Evolutionary conservation across 139 green algal genomes (phyloP).

Genomic region (Tetratostichococcus sp.): DNA sequence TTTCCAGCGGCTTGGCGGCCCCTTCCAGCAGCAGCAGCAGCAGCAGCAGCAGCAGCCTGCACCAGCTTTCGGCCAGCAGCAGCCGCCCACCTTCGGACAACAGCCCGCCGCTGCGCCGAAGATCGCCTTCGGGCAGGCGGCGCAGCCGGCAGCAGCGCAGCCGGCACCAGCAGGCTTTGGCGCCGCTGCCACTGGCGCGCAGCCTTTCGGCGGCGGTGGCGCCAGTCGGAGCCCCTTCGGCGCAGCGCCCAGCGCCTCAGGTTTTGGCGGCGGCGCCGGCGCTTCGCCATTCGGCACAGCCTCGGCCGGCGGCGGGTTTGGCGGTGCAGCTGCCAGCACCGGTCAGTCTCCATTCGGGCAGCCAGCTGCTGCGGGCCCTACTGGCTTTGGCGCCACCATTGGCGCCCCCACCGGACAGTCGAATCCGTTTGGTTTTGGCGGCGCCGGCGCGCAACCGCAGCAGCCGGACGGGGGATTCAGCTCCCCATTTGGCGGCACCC

Average conservation of each 20-base stretch:
- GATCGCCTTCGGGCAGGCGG: constrained; percentile 7
- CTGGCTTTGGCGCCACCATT: constrained; percentile 6
- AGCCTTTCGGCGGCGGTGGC: constrained; percentile 1
- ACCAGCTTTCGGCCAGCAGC: background rate
- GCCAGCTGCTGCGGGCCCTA: too few species aligned
- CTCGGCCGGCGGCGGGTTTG: constrained; percentile 9
- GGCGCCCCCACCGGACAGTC: background rate
- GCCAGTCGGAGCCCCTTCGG: too few species aligned
- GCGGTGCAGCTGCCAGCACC: constrained; percentile 1
- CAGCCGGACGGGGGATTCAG: background rate
- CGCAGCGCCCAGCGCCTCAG: background rate
- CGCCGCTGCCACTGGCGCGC: background rate
- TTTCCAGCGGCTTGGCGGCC: background rate
- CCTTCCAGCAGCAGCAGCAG: background rate
- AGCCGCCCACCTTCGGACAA: too few species aligned
- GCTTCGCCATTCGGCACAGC: background rate
- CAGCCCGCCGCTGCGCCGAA: background rate
- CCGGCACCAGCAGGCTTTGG: too few species aligned
- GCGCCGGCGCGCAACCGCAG: background rate
- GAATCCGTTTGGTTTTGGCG: constrained; percentile 10
- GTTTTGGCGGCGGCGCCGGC: constrained; percentile 7
- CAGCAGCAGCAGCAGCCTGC: background rate
- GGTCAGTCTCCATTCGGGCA: background rate
- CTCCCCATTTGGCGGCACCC: background rate
- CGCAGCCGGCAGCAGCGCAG: constrained; percentile 7